Evolutionary conservation across 2,329 filamentous ascomycete genomes (phyloP).

Genomic region (Lachnellula hyalina): DNA sequence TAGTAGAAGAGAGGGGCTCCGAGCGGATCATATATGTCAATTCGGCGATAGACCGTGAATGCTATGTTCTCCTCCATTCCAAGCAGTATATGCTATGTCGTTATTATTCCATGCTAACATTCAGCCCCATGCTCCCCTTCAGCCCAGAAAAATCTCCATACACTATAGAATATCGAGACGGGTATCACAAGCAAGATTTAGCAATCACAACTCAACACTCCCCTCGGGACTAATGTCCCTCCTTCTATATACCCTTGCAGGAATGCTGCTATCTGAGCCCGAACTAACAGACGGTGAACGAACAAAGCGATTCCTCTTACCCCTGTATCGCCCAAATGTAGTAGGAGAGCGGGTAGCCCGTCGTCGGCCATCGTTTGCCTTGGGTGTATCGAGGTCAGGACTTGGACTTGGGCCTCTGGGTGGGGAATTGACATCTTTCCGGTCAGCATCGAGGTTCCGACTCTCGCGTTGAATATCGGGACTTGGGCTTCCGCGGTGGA

Average conservation of each 20-base stretch:
- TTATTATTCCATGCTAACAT: too few relatives aligned
- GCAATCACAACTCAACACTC: neutral
- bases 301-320: neutral
- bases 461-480: neutral
- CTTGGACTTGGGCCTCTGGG: neutral
- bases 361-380: neutral
- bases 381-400: neutral
- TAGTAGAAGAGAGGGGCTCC: neutral
- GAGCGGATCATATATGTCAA: neutral
- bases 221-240: neutral
- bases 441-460: neutral
- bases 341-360: neutral
- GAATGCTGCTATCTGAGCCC: neutral
- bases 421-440: neutral
- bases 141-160: too few relatives aligned
- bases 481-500: neutral
- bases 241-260: neutral
- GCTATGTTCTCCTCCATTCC: too few relatives aligned
- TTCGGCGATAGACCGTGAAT: too few relatives aligned
- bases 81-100: too few relatives aligned
- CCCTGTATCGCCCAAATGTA: neutral
- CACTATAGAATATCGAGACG: neutral
- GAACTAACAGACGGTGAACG: neutral
- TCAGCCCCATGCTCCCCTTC: too few relatives aligned
- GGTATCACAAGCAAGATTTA: neutral